Base-by-base conservation (phyloP, 306 rosid genomes). In the Clitoria ternatea region DNA sequence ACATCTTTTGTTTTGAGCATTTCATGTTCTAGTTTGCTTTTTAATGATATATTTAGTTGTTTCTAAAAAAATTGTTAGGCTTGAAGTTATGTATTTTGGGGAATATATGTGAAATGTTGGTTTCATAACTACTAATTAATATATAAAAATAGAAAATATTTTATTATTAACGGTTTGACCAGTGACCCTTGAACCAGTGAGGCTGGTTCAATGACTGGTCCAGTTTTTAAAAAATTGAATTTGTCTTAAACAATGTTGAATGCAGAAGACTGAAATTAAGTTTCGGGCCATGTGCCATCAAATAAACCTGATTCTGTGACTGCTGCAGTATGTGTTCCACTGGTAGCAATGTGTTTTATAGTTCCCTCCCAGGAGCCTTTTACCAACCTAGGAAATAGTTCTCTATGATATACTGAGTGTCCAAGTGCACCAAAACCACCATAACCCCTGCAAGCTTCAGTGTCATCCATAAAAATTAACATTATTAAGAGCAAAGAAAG, bases 351-450 rank as follows among this genome's bases (percentile, higher is more conserved):
- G 75, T 94, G 96, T 6, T 20, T 26, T 69, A 94, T 85, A 60
- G 77, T 68, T 50, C 85, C 92, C 37, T 76, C 80, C 98, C 97
- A 94, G 8, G 92, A 75, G 71, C 92, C 99, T 84, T 84, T 83
- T 47, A 91, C 99, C 80, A 91, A 70, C 74, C 89, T 87, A 70
- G 99, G 99, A 17, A 86, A 23, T 64, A 91, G 70, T 67, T 94
- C 97, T 77, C 92, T 87, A 33, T 73, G 79, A 83, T 88, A 94
- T 54, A 88, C 86, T 12, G 90, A 84, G 80, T 94, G 99, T 65
- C 99, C 99, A 72, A 94, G 99, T 6, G 99, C 89, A 69, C 97
- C 99, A 80, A 94, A 94, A 48, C 97, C 99, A 43, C 99, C 99
- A 70, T 91, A 94, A 72, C 99, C 99, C 96, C 98, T 94, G 95